Base-by-base conservation (phyloP, 2,329 filamentous ascomycete species). In the Dactylonectria estremocensis region DNA sequence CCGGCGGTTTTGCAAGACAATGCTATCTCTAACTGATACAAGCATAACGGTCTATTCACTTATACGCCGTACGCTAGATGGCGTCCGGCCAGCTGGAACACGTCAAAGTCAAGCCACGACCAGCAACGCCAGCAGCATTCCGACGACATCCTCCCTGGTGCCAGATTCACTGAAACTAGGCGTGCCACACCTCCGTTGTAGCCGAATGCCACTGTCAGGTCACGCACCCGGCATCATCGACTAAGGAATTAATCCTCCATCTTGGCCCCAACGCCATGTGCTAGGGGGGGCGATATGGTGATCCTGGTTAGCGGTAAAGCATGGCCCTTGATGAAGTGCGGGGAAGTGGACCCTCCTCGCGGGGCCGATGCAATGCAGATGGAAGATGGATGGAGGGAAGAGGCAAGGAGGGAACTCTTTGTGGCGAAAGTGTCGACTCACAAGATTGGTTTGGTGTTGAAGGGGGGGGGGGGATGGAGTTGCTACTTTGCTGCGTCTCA, bases 231-330 rank as follows among this genome's bases (percentile, higher is more conserved):
- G 16, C 22, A 16, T 56, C 37, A 24, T 45, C 54, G 54, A 56
- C 54, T 56, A n/a, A 56, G 54, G 35, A 56, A 56, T 56, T 56
- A 56, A 56, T 56, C 54, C 54, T 45, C 54, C 11, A 56, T 45
- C 54, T 37, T 24, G 10, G 31, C 14, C 31, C 33, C 52, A 54
- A 20, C 33, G 20, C 37, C 54, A 18, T 56, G 22, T 56, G 35
- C 54, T 20, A n/a, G n/a, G 45, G 35, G 40, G 40, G 40, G 40
- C 18, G 54, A 56, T 37, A 56, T 56, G 43, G 24, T 14, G 13
- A 54, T n/a, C 35, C 33, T 45, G 54, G 31, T 20, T 56, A 56
- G 37, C 40, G 40, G 40, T 16, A 43, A 16, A 43, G n/a, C 14
- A 43, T 43, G 40, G 40, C 16, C n/a, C 40, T 43, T 14, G 40